These are phyloP conservation scores for Coemansia sp. DNA, from an alignment of 371 early-diverging fungal genomes.

Conservation along the genomic window DNA sequence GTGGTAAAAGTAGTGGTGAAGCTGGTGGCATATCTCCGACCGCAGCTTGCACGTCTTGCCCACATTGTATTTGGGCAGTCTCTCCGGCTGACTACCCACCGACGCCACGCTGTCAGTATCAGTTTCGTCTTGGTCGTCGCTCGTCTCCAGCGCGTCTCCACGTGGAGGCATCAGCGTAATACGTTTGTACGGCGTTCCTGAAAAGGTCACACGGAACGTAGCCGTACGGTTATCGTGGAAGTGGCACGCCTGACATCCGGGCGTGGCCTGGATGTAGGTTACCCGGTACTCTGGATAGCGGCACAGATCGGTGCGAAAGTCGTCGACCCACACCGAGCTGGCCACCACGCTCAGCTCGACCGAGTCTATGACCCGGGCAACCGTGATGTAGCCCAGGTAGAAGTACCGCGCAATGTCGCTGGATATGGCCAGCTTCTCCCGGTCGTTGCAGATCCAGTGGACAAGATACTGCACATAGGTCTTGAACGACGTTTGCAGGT, in stretches of 20 bases:
- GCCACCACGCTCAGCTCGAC: conserved; percentile 44
- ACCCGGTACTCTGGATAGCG: conserved; percentile 21
- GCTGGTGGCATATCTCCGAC: conserved; percentile 33
- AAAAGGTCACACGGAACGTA: conserved; percentile 23
- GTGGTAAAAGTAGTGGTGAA: conserved; percentile 42
- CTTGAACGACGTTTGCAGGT: conserved; percentile 28
- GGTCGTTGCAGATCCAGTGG: conserved; percentile 35
- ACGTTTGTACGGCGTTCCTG: conserved; percentile 32
- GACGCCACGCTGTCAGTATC: conserved; percentile 11
- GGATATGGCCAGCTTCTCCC: conserved; percentile 9
- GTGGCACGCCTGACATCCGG: conserved; percentile 45
- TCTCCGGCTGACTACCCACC: not conserved
- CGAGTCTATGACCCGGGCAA: conserved; percentile 32
- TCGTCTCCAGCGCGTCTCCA: not conserved
- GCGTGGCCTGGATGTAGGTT: conserved; percentile 8
- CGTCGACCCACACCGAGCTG: conserved; percentile 45
- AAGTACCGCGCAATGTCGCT: conserved; percentile 25
- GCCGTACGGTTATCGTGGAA: conserved; percentile 38
- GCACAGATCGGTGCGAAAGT: conserved; percentile 25
- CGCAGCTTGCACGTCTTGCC: conserved; percentile 31
- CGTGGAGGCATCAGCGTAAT: conserved; percentile 25
- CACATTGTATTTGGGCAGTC: conserved; percentile 19
- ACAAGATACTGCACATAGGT: conserved; percentile 40
- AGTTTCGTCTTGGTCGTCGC: not conserved
- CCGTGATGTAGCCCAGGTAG: conserved; percentile 37